Evolutionary conservation across 345 rosid genomes (phyloP), one percentile per base, ranked within the genome.

Genomic region (Acer saccharum): DNA sequence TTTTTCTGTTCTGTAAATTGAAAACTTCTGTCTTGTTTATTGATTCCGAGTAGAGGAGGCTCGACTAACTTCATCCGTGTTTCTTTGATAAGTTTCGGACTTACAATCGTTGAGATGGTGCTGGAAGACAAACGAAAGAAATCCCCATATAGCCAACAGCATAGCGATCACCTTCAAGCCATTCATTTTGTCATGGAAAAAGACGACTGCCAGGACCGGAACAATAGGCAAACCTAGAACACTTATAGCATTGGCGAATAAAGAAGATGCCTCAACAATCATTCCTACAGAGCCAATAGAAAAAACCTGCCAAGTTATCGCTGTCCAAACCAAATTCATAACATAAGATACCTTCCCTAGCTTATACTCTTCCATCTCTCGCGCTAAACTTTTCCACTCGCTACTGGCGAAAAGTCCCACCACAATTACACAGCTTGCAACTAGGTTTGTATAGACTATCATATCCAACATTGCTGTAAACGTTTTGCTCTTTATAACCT

Each of bases 61-160:
- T 63, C 43, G 39, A n/a, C 2, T 6, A 58, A 41, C 43, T 76
- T 76, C 73, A 14, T 58, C 18, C n/a, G 57, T 17, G 11, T 58
- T 27, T 41, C 48, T 18, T 0, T 61, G 41, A 6, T 14, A 1
- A 23, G 1, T 35, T 17, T 74, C 44, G 43, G 74, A 16, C 21
- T 82, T 44, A 0, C 2, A 11, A 11, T 76, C 81, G 18, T 85
- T 87, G 1, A 85, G 75, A 63, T 86, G 79, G 4, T 88, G 81
- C 76, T 84, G 90, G 71, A 75, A 88, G 6, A 68, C 80, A 57
- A 74, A 86, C n/a, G 90, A 90, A 52, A 81, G 6, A 61, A 89
- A 88, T 11, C 93, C 98, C 98, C 95, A 89, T 7, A 86, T 54
- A 23, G 93, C 95, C 77, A 92, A 65, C 64, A 83, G 75, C 91